A percentile compares a stretch with the other conserved stretches of the same genome.
phyloP scores from a whole-genome alignment of 495 filamentous ascomycete genomes.

The Trichoderma gamsii region DNA sequence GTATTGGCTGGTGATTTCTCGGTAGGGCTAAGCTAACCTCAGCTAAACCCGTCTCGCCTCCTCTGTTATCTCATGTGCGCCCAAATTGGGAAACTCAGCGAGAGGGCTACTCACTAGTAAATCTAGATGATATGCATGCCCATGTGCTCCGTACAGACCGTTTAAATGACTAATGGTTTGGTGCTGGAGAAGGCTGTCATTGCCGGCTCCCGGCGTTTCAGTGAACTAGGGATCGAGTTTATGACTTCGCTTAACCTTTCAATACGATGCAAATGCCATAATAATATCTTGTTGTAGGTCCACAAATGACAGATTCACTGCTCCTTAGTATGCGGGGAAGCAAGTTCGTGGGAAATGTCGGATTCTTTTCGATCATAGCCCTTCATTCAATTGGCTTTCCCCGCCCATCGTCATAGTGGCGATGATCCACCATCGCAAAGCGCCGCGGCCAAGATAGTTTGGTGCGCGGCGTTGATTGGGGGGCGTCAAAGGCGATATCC shows the following conservation, averaged over 20 bases:
- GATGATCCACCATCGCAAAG: slow-evolving; percentile 1
- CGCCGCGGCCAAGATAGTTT: too few species aligned
- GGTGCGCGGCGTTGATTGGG: too few species aligned
- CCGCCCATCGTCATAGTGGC: slow-evolving; percentile 3
- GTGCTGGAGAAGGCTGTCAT: too few species aligned
- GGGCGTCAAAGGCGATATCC: too few species aligned
- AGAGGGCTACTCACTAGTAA: background rate
- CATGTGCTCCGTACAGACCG: background rate
- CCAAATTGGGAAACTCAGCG: slow-evolving; percentile 7
- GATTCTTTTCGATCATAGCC: background rate
- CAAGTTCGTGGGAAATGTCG: background rate
- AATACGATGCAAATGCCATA: background rate
- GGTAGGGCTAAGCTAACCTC: background rate
- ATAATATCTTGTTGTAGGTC: background rate
- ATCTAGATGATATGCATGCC: background rate
- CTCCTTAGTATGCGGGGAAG: background rate
- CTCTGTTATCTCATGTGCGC: background rate
- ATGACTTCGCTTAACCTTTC: background rate
- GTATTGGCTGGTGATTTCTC: background rate
- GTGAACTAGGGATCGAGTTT: background rate
- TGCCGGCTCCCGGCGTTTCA: too few species aligned
- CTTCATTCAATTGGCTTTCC: background rate
- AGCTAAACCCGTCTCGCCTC: background rate
- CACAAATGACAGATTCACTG: background rate
- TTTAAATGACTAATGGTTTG: background rate